These are phyloP conservation scores for Metarhizium guizhouense DNA, from an alignment of 2,329 filamentous ascomycete species.

Conservation along the genomic window DNA sequence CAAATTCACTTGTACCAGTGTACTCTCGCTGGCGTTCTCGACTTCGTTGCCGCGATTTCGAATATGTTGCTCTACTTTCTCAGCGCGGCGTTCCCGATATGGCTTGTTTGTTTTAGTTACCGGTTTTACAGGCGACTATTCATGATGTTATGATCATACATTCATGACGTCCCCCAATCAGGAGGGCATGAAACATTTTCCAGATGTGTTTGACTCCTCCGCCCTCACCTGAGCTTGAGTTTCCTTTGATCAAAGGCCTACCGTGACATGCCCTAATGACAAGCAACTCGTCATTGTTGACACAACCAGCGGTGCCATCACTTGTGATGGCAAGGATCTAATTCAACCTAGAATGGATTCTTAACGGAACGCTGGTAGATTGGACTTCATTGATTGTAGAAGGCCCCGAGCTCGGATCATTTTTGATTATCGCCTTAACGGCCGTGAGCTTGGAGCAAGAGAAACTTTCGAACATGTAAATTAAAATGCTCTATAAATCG, in stretches of 20 bases:
- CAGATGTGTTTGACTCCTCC: background rate
- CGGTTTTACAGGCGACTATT: background rate
- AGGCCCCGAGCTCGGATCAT: constrained; percentile 24
- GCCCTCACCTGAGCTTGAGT: background rate
- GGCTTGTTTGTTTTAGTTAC: background rate
- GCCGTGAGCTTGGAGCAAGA: constrained; percentile 30
- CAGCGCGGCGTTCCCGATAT: constrained; percentile 28
- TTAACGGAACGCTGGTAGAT: constrained; percentile 82
- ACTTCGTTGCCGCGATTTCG: background rate
- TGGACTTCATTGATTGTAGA: constrained; percentile 26
- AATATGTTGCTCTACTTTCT: constrained; percentile 10
- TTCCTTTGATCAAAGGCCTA: background rate
- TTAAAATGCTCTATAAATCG: background rate
- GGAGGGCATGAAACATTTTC: background rate
- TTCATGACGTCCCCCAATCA: background rate
- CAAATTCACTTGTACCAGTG: constrained; percentile 3
- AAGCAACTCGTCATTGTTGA: background rate
- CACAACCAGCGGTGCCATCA: constrained; percentile 63
- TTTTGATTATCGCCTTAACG: constrained; percentile 16
- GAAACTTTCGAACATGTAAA: constrained; percentile 30
- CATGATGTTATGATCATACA: background rate
- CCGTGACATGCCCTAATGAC: background rate
- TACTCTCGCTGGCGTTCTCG: constrained; percentile 1
- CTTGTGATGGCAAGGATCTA: constrained; percentile 62
- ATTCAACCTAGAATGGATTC: constrained; percentile 59